These are phyloP conservation scores for Phytophthora nicotianae DNA, from an alignment of 352 stramenopile species.

Conservation along the genomic window DNA sequence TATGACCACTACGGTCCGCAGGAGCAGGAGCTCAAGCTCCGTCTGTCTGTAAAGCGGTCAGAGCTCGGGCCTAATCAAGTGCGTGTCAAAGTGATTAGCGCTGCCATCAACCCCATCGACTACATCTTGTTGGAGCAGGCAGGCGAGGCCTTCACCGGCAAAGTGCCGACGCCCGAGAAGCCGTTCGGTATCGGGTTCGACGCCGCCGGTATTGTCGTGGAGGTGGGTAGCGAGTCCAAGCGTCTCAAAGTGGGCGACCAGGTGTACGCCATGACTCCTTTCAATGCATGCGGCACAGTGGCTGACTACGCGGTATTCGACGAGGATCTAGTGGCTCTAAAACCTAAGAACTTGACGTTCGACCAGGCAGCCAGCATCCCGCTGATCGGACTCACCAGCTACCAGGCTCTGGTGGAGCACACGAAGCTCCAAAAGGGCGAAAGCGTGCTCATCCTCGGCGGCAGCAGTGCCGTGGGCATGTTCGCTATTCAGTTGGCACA, in stretches of 20 bases:
- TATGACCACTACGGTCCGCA: not conserved
- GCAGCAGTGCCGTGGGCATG: conserved; percentile 40
- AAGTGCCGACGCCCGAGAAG: conserved; percentile 9
- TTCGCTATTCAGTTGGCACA: conserved; percentile 56
- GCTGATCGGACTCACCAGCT: conserved; percentile 39
- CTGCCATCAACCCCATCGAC: conserved; percentile 42
- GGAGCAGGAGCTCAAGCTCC: conserved; percentile 35
- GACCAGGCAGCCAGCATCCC: conserved; percentile 45
- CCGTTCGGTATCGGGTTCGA: conserved; percentile 36
- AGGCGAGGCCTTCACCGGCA: conserved; percentile 21
- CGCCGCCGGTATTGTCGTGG: conserved; percentile 29
- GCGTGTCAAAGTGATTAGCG: conserved; percentile 35
- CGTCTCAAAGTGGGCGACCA: conserved; percentile 32
- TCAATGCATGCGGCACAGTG: conserved; percentile 31
- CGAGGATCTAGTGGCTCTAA: conserved; percentile 45
- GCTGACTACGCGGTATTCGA: conserved; percentile 41
- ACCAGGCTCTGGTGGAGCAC: conserved; percentile 42
- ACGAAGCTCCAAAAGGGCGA: conserved; percentile 48
- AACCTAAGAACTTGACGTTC: conserved; percentile 49
- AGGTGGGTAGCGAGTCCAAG: conserved; percentile 21
- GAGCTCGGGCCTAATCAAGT: conserved; percentile 36
- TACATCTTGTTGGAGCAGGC: conserved; percentile 28
- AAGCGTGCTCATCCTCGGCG: conserved; percentile 52
- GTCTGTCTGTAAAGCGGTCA: conserved; percentile 20
- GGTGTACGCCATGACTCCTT: conserved; percentile 33